A percentile compares a stretch with the other conserved stretches of the same genome.
These are phyloP conservation scores for Neurospora sp. DNA, from an alignment of 495 filamentous ascomycete genomes.

Conservation along the genomic window DNA sequence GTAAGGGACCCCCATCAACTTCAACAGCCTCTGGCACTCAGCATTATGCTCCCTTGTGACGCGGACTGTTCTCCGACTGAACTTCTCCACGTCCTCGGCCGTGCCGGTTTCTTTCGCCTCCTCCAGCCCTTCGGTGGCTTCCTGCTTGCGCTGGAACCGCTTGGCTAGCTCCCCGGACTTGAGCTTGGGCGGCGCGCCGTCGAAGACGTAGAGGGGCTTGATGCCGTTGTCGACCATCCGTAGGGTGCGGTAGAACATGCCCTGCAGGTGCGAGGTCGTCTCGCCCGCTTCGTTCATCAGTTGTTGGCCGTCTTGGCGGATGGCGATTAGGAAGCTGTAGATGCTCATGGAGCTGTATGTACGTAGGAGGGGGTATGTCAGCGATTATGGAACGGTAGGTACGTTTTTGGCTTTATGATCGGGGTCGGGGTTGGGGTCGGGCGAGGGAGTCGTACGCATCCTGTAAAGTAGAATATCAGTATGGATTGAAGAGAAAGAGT, in stretches of 20 bases:
- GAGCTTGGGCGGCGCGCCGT: conserved; percentile 90
- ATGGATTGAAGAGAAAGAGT: conserved; percentile 9
- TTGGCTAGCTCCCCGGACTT: conserved; percentile 95
- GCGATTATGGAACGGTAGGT: conserved; percentile 1
- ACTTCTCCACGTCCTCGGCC: conserved; percentile 95
- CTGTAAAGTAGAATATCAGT: conserved; percentile 26
- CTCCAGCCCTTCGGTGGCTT: conserved; percentile 77
- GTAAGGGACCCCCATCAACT: conserved; percentile 91
- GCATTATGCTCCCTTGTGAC: conserved; percentile 95
- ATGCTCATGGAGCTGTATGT: conserved; percentile 83
- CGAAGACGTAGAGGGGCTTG: conserved; percentile 96
- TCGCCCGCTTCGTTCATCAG: conserved; percentile 88
- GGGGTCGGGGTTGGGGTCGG: not conserved
- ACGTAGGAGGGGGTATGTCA: conserved; percentile 10
- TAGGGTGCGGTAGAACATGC: conserved; percentile 97
- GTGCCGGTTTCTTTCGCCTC: conserved; percentile 97
- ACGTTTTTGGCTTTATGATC: not conserved
- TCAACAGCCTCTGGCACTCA: conserved; percentile 82
- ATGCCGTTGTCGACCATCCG: conserved; percentile 98
- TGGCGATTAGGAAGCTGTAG: conserved; percentile 96
- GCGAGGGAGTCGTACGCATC: conserved; percentile 61
- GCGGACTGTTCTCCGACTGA: conserved; percentile 84
- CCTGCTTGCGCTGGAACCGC: conserved; percentile 80
- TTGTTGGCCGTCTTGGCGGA: conserved; percentile 92
- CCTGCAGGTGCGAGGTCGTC: conserved; percentile 96